Evolutionary conservation across 495 filamentous ascomycete genomes (phyloP).

Genomic region (Xylaria scruposa): DNA sequence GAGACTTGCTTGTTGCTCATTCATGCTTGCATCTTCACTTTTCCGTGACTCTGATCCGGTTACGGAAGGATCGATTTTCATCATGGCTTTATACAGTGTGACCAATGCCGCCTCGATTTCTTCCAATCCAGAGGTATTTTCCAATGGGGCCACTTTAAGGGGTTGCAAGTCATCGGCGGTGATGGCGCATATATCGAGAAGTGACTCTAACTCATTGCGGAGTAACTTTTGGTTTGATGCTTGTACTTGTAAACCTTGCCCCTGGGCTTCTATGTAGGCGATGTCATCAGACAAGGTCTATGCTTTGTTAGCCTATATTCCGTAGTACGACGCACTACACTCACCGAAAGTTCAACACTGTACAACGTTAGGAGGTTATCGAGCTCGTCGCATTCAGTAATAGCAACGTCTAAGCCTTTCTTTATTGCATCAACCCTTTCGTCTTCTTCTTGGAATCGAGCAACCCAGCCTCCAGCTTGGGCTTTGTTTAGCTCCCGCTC

Average conservation of each 20-base stretch:
- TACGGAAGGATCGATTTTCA: constrained; percentile 85
- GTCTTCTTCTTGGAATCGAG: constrained; percentile 86
- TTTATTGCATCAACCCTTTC: constrained; percentile 84
- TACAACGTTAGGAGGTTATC: constrained; percentile 93
- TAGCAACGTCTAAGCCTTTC: constrained; percentile 81
- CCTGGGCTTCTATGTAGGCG: constrained; percentile 94
- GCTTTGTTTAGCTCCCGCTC: constrained; percentile 87
- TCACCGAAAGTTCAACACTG: constrained; percentile 88
- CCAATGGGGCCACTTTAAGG: constrained; percentile 75
- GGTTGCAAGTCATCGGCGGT: constrained; percentile 74
- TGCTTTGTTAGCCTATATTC: constrained; percentile 43
- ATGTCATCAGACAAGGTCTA: constrained; percentile 95
- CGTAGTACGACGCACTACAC: constrained; percentile 40
- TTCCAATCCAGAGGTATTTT: constrained; percentile 70
- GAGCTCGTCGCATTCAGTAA: constrained; percentile 93
- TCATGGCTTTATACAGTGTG: constrained; percentile 91
- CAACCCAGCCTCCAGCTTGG: constrained; percentile 92
- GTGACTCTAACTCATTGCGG: constrained; percentile 79
- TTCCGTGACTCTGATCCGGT: constrained; percentile 60
- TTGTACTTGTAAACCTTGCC: constrained; percentile 94
- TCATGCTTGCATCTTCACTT: constrained; percentile 53
- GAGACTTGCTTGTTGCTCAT: constrained; percentile 60
- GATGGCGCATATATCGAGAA: constrained; percentile 88
- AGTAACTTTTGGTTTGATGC: constrained; percentile 96
- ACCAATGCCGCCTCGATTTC: constrained; percentile 78